A percentile compares a stretch with the other conserved stretches of the same genome.
Conservation (phyloP, 352 stramenopile species). For the Thalassiosira exigua region DNA sequence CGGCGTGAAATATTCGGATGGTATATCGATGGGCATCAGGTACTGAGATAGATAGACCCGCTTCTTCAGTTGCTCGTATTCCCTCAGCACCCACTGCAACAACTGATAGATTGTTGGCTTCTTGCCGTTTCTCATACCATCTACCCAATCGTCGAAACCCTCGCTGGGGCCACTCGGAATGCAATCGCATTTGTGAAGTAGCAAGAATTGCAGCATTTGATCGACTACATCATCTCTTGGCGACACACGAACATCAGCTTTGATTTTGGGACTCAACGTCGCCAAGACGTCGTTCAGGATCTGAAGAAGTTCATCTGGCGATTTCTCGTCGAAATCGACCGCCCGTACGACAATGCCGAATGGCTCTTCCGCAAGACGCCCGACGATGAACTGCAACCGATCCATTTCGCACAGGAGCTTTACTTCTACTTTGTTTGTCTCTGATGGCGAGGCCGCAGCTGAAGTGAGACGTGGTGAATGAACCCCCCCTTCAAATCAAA, state of each 20-base stretch:
- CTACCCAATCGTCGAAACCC: conserved; percentile 33
- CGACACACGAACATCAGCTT: conserved; percentile 87
- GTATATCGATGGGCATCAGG: conserved; percentile 91
- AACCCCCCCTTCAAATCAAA: too few species aligned
- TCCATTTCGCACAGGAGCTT: too few species aligned
- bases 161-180: conserved; percentile 31
- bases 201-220: conserved; percentile 91
- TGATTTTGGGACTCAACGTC: conserved; percentile 87
- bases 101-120: conserved; percentile 90
- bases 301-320: conserved; percentile 90
- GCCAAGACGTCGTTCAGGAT: conserved; percentile 92
- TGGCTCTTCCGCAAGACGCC: conserved; percentile 28
- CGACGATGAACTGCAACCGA: conserved; percentile 47
- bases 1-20: conserved; percentile 90
- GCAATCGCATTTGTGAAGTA: conserved; percentile 91
- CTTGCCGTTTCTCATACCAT: conserved; percentile 84
- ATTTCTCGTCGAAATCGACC: conserved; percentile 94
- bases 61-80: conserved; percentile 90
- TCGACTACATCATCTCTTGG: conserved; percentile 84
- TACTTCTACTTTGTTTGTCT: too few species aligned
- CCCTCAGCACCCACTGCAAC: conserved; percentile 91
- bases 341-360: conserved; percentile 46
- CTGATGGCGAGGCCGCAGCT: too few species aligned
- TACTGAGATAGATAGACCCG: conserved; percentile 92
- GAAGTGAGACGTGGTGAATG: too few species aligned